These are phyloP conservation scores for Hypoxylon rubiginosum DNA, from an alignment of 2,329 filamentous ascomycete genomes.

Conservation along the genomic window DNA sequence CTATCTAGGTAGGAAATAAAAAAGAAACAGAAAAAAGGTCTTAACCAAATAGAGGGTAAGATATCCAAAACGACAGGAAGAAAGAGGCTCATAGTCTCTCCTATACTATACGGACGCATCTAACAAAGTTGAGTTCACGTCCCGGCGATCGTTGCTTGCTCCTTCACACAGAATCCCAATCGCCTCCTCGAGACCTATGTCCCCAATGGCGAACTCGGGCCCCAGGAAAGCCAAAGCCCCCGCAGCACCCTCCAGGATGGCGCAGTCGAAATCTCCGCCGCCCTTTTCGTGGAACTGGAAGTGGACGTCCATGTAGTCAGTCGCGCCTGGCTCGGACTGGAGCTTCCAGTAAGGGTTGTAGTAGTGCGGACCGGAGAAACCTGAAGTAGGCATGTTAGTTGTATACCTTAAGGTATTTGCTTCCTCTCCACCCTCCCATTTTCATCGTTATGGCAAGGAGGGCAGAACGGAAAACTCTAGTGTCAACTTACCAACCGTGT, in stretches of 20 bases:
- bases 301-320: conserved; percentile 22
- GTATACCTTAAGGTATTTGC: not conserved
- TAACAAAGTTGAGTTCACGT: conserved; percentile 8
- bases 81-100: not conserved
- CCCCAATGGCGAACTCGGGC: conserved; percentile 23
- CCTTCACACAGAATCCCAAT: conserved; percentile 13
- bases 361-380: conserved; percentile 28
- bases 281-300: conserved; percentile 18
- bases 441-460: too few species aligned
- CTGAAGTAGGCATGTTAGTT: conserved; percentile 1
- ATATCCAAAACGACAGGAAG: not conserved
- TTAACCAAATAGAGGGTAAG: not conserved
- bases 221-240: conserved; percentile 9
- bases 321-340: conserved; percentile 18
- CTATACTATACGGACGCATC: conserved; percentile 1
- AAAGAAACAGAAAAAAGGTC: too few species aligned
- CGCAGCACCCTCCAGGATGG: conserved; percentile 15
- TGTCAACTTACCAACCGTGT: conserved; percentile 19
- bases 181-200: conserved; percentile 17
- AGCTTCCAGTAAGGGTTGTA: conserved; percentile 27
- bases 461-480: not conserved
- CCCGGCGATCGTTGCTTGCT: conserved; percentile 3
- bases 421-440: too few species aligned
- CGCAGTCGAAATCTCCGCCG: conserved; percentile 21
- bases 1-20: not conserved